Evolutionary conservation across 2,329 filamentous ascomycete species (phyloP), one percentile per base, ranked within the genome.

Genomic region (Ceratocystis cubensis): DNA sequence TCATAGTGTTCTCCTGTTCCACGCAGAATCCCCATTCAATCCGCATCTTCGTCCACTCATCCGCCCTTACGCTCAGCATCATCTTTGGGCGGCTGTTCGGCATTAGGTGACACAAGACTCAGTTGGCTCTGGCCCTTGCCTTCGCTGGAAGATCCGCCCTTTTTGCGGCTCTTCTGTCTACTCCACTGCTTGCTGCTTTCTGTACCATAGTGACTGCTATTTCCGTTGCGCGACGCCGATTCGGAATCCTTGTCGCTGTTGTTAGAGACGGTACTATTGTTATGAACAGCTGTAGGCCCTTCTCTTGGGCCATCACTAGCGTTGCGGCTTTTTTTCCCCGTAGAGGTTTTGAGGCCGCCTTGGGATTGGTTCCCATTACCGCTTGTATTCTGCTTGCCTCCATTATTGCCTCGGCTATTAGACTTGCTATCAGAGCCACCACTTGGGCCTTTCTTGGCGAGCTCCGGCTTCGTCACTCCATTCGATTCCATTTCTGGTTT

Each of bases 11-110:
- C 30, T 33, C 8, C 0, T 59, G n/a, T 10, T 59, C 63, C 46
- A 65, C 5, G 15, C 48, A n/a, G 33, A n/a, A 25, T 25, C n/a
- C 63, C 25, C 22, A 30, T 37, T 20, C 2, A 17, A 30, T 8
- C 50, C 25, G 4, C 45, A 44, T 37, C 3, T 63, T 50, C 10
- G 22, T 7, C 7, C 41, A 33, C 50, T 81, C 77, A 87, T 62
- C 84, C 84, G 1, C 84, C 84, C 71, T 86, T 87, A 67, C 84
- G 81, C 68, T 87, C 84, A 1, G 80, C 81, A 13, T 82, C 81
- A 65, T 84, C 79, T 73, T 80, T 83, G 2, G 84, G 84, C 22
- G 76, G 76, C 72, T 79, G 78, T 72, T 87, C 84, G 68, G 78
- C 76, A 33, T 79, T 78, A 5, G 75, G 45, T 5, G 62, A 71